phyloP scores from a whole-genome alignment of 2,329 filamentous ascomycete genomes.

The Seiridium cupressi region DNA sequence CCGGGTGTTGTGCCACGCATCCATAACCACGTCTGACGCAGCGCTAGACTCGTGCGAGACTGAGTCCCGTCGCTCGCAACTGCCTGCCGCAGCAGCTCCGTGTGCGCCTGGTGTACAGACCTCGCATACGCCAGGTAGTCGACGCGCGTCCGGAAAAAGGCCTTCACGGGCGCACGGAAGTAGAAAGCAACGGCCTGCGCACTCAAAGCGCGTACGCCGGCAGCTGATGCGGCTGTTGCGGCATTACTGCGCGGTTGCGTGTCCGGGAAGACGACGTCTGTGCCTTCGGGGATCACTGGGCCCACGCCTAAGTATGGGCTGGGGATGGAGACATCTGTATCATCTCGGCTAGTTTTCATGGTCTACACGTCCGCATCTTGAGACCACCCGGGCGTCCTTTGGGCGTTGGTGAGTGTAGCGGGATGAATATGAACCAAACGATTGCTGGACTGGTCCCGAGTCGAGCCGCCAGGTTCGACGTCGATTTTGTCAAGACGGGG shows the following conservation, averaged over 20 bases:
- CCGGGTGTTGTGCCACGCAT: slow-evolving; percentile 67
- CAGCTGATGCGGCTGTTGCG: slow-evolving; percentile 75
- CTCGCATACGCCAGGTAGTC: slow-evolving; percentile 71
- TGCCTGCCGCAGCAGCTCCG: slow-evolving; percentile 32
- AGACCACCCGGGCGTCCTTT: not conserved
- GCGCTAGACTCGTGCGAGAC: slow-evolving; percentile 28
- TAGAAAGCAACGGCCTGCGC: slow-evolving; percentile 86
- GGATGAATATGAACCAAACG: too few relatives aligned
- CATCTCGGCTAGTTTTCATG: slow-evolving; percentile 13
- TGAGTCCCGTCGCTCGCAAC: slow-evolving; percentile 31
- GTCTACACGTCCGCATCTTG: slow-evolving; percentile 1
- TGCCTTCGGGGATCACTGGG: slow-evolving; percentile 9
- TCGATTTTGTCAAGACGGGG: too few relatives aligned
- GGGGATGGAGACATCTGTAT: slow-evolving; percentile 9
- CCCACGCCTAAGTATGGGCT: slow-evolving; percentile 7
- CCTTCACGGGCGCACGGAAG: slow-evolving; percentile 86
- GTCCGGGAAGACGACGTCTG: slow-evolving; percentile 36
- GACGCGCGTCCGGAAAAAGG: slow-evolving; percentile 86
- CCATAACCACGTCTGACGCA: slow-evolving; percentile 45
- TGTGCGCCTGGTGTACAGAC: slow-evolving; percentile 47
- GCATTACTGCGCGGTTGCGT: slow-evolving; percentile 52
- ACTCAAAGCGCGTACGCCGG: slow-evolving; percentile 78
- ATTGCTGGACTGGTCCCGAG: too few relatives aligned
- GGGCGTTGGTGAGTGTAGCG: not conserved
- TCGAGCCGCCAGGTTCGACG: too few relatives aligned